Conservation (phyloP, 345 rosid species). For the Punica granatum region DNA sequence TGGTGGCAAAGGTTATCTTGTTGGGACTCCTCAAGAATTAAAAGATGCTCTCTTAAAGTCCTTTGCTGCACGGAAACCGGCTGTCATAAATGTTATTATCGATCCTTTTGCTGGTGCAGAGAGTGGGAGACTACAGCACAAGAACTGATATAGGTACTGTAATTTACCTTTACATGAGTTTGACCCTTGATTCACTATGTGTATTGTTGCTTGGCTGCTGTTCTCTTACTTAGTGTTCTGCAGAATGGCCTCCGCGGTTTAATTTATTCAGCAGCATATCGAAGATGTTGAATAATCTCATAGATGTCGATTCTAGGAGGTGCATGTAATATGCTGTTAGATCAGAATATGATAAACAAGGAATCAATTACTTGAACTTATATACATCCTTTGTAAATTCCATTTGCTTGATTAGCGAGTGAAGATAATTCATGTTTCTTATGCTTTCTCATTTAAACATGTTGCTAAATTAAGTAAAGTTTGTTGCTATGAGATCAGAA, state of each 20-base stretch:
- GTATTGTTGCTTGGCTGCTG: not conserved
- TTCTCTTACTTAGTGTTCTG: not conserved
- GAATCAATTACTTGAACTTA: not conserved
- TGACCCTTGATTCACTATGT: not conserved
- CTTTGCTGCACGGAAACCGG: conserved; percentile 64
- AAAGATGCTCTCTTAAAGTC: conserved; percentile 70
- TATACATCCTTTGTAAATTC: not conserved
- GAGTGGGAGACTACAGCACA: conserved; percentile 94
- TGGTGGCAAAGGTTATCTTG: conserved; percentile 87
- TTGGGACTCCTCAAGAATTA: conserved; percentile 77
- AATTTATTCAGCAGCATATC: not conserved
- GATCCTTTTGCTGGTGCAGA: conserved; percentile 97
- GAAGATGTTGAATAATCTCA: not conserved
- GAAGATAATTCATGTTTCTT: not conserved
- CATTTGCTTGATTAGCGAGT: not conserved
- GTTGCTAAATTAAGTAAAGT: no score
- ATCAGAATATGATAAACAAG: not conserved
- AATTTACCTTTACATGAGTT: not conserved
- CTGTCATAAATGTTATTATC: conserved; percentile 69
- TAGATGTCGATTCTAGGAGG: not conserved
- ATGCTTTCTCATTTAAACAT: not conserved
- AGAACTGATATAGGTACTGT: conserved; percentile 42
- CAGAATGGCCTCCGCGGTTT: not conserved
- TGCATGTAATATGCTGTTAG: not conserved
- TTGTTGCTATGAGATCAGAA: not conserved